Percentiles rank a stretch among this genome's conserved stretches.
Conservation (phyloP, 2,329 filamentous ascomycete species). For the Bipolaris oryzae region DNA sequence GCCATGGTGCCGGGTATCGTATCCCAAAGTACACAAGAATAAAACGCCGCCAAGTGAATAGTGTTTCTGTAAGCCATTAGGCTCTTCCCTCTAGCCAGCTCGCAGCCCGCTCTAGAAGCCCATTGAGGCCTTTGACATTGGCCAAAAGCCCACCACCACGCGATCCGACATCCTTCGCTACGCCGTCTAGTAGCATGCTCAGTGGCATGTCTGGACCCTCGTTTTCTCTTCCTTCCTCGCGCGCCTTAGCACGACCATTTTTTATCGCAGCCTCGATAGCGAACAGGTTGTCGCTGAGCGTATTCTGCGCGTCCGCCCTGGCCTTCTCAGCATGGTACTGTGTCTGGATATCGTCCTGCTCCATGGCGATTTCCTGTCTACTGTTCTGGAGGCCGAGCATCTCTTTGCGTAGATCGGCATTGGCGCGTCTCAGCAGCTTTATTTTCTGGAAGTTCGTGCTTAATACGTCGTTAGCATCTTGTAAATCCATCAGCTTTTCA, state of each 20-base stretch:
- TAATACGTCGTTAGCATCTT: slow-evolving; percentile 59
- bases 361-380: slow-evolving; percentile 57
- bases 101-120: slow-evolving; percentile 41
- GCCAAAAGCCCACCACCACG: slow-evolving; percentile 41
- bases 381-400: slow-evolving; percentile 56
- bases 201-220: slow-evolving; percentile 43
- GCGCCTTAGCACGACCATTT: slow-evolving; percentile 41
- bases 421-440: slow-evolving; percentile 52
- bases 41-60: slow-evolving; percentile 6
- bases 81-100: slow-evolving; percentile 44
- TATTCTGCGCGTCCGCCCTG: slow-evolving; percentile 31
- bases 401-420: slow-evolving; percentile 54
- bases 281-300: slow-evolving; percentile 40
- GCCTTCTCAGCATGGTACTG: slow-evolving; percentile 36
- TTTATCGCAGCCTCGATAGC: slow-evolving; percentile 48
- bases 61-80: slow-evolving; percentile 14
- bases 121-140: slow-evolving; percentile 43
- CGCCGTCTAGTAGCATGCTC: slow-evolving; percentile 39
- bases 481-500: slow-evolving; percentile 58
- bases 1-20: slow-evolving; percentile 18
- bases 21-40: slow-evolving; percentile 9
- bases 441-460: slow-evolving; percentile 54
- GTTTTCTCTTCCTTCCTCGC: slow-evolving; percentile 35
- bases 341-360: slow-evolving; percentile 56
- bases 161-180: slow-evolving; percentile 38